These are phyloP conservation scores for Pythium chondricola DNA, from an alignment of 352 stramenopile genomes.

Conservation along the genomic window DNA sequence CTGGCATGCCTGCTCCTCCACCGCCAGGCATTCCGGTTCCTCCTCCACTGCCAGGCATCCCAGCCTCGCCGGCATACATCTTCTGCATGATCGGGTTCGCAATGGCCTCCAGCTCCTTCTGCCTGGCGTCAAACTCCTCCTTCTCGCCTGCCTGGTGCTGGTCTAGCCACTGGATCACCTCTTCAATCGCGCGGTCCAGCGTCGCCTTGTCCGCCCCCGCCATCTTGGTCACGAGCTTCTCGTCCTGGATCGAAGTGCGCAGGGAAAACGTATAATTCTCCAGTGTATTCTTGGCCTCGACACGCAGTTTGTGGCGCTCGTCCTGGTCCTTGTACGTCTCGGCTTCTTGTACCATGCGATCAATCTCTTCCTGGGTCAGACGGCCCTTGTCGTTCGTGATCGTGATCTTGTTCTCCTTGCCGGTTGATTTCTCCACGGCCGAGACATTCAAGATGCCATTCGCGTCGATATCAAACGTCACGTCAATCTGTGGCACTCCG, in stretches of 20 bases:
- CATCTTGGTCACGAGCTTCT: constrained; percentile 92
- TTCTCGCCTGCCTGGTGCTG: constrained; percentile 77
- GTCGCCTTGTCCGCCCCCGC: constrained; percentile 79
- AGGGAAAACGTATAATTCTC: constrained; percentile 95
- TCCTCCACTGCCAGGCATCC: constrained; percentile 5
- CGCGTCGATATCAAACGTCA: constrained; percentile 88
- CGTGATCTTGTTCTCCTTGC: constrained; percentile 96
- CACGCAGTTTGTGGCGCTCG: constrained; percentile 91
- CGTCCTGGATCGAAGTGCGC: constrained; percentile 89
- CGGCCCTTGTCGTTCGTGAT: constrained; percentile 98
- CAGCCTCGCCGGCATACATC: constrained; percentile 53
- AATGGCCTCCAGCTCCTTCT: constrained; percentile 87
- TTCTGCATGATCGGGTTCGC: constrained; percentile 87
- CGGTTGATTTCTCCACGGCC: constrained; percentile 91
- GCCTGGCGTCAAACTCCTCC: constrained; percentile 84
- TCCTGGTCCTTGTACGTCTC: constrained; percentile 98
- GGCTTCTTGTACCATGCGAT: constrained; percentile 97
- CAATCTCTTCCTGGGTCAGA: constrained; percentile 96
- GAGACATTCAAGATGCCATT: constrained; percentile 93
- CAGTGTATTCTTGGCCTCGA: constrained; percentile 94
- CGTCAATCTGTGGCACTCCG: constrained; percentile 86
- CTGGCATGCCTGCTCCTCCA: constrained; percentile 15
- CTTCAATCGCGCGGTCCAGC: constrained; percentile 87
- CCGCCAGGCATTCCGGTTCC: constrained; percentile 33
- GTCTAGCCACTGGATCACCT: constrained; percentile 97